Conservation (phyloP, 2,329 filamentous ascomycete species). For the Trichoderma breve region DNA sequence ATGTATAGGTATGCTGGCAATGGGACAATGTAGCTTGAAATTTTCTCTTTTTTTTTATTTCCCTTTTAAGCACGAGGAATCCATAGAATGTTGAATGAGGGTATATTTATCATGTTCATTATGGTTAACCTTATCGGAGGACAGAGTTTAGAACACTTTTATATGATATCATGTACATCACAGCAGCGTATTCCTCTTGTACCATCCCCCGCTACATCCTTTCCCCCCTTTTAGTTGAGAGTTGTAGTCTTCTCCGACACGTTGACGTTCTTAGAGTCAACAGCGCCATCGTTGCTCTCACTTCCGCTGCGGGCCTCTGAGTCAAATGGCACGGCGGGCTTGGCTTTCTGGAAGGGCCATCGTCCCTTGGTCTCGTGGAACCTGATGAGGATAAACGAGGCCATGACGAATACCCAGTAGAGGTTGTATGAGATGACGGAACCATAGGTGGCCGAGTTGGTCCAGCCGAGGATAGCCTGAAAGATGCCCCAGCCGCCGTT, state of each 20-base stretch:
- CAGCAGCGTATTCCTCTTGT: neutral
- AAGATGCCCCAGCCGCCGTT: slow-evolving; percentile 84
- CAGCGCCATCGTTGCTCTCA: slow-evolving; percentile 29
- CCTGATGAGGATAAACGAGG: slow-evolving; percentile 63
- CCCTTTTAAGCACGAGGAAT: neutral
- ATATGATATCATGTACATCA: neutral
- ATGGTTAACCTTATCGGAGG: neutral
- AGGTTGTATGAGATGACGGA: slow-evolving; percentile 84
- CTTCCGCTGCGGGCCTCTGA: slow-evolving; percentile 26
- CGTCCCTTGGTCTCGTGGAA: slow-evolving; percentile 61
- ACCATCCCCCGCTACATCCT: neutral
- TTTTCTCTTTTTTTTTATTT: neutral
- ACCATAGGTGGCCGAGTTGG: slow-evolving; percentile 83
- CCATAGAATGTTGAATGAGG: neutral
- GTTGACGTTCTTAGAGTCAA: slow-evolving; percentile 28
- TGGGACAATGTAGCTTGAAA: neutral
- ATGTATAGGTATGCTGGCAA: neutral
- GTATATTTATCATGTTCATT: slow-evolving; percentile 2
- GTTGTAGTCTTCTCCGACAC: slow-evolving; percentile 31
- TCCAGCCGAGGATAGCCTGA: slow-evolving; percentile 83
- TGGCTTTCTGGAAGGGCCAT: slow-evolving; percentile 45
- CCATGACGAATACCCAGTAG: slow-evolving; percentile 78
- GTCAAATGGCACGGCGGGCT: slow-evolving; percentile 24
- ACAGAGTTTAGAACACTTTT: neutral
- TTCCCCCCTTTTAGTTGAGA: neutral